These are phyloP conservation scores for Silene uniflora DNA, from an alignment of 148 eudicot species.

Conservation along the genomic window DNA sequence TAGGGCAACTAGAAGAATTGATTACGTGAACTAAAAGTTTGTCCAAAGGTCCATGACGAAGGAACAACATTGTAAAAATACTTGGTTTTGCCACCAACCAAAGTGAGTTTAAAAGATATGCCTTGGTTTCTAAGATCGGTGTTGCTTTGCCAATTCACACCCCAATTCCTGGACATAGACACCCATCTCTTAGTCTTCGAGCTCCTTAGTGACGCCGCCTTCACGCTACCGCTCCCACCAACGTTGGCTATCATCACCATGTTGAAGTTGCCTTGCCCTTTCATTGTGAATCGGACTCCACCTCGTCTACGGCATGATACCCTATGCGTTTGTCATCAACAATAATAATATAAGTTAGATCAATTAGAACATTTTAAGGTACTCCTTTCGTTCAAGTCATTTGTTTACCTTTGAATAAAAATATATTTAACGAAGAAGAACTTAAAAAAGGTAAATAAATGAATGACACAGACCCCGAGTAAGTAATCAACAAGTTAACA, in stretches of 20 bases:
- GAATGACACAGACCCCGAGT: too few species aligned
- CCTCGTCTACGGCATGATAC: conserved; percentile 62
- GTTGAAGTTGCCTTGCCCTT: conserved; percentile 74
- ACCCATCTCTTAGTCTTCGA: conserved; percentile 44
- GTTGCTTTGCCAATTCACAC: conserved; percentile 69
- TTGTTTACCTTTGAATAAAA: too few species aligned
- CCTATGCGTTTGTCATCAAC: conserved; percentile 27
- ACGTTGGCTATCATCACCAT: conserved; percentile 69
- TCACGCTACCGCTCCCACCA: conserved; percentile 58
- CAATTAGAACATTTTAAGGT: too few species aligned
- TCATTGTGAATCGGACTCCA: conserved; percentile 73
- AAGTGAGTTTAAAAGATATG: conserved; percentile 52
- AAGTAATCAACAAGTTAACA: too few species aligned
- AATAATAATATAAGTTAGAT: not conserved
- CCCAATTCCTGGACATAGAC: conserved; percentile 69
- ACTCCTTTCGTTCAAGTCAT: too few species aligned
- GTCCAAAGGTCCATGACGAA: conserved; percentile 67
- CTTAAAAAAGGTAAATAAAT: too few species aligned
- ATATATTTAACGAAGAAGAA: too few species aligned
- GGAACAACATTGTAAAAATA: conserved; percentile 55
- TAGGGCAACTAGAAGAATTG: conserved; percentile 32
- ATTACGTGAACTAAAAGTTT: conserved; percentile 45
- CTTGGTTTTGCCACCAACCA: conserved; percentile 44
- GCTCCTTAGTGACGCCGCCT: conserved; percentile 51
- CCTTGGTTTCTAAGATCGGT: conserved; percentile 45